A percentile compares a stretch with the other conserved stretches of the same genome.
Evolutionary conservation across 345 rosid genomes (phyloP).

Genomic region (Gynandropsis gynandra): DNA sequence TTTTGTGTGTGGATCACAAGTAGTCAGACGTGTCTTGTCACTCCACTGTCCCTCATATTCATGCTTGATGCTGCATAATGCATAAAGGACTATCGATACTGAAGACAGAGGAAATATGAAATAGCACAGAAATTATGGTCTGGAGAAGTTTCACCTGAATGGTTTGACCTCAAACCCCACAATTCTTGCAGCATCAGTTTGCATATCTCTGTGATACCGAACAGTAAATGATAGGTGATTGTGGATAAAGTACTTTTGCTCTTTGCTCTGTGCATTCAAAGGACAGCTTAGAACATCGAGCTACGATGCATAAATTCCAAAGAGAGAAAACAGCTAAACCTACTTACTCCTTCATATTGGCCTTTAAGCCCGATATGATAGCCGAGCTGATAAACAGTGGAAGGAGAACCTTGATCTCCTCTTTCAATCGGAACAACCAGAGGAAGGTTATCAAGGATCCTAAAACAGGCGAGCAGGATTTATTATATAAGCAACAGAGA

Average conservation of each 20-base stretch:
- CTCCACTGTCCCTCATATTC: conserved; percentile 79
- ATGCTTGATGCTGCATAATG: conserved; percentile 60
- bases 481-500: conserved; percentile 9
- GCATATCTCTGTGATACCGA: conserved; percentile 69
- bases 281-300: conserved; percentile 19
- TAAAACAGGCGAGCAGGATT: conserved; percentile 26
- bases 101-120: not conserved
- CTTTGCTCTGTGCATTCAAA: conserved; percentile 59
- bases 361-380: conserved; percentile 94
- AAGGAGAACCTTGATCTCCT: conserved; percentile 60
- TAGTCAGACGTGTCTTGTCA: conserved; percentile 61
- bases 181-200: conserved; percentile 76
- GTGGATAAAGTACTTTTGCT: conserved; percentile 82
- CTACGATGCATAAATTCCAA: conserved; percentile 10
- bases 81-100: conserved; percentile 12
- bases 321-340: conserved; percentile 2
- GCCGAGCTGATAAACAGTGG: conserved; percentile 79
- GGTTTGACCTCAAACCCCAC: conserved; percentile 99
- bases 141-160: conserved; percentile 47
- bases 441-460: conserved; percentile 99
- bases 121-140: not conserved
- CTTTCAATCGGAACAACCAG: conserved; percentile 81
- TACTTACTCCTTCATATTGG: conserved; percentile 77
- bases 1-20: conserved; percentile 88
- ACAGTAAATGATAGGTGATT: conserved; percentile 88